Conservation (phyloP, 2,329 filamentous ascomycete genomes). For the Alternaria burnsii region DNA sequence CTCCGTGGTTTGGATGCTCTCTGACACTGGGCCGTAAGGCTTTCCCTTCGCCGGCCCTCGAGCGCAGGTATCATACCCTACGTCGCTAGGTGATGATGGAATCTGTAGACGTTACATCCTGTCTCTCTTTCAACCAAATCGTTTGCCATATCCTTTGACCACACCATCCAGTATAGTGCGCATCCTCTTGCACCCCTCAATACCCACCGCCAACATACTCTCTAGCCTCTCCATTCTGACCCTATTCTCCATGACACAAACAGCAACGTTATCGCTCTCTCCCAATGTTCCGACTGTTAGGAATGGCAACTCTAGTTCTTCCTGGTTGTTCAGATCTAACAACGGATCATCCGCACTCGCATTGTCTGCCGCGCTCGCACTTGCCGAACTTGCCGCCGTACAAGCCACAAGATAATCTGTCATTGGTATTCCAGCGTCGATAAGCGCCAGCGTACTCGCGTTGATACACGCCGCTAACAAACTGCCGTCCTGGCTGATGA, state of each 20-base stretch:
- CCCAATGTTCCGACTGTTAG: conserved; percentile 86
- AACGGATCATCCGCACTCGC: conserved; percentile 78
- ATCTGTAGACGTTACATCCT: background rate
- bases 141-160: conserved; percentile 59
- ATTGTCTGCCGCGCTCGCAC: conserved; percentile 59
- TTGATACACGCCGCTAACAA: conserved; percentile 91
- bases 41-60: background rate
- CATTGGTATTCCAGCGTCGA: conserved; percentile 97
- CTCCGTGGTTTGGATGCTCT: background rate
- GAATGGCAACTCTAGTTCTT: conserved; percentile 88
- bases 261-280: conserved; percentile 75
- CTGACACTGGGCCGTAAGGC: background rate
- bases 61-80: background rate
- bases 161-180: conserved; percentile 81
- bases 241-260: conserved; percentile 85
- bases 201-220: conserved; percentile 89
- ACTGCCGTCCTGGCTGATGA: conserved; percentile 89
- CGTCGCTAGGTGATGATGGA: background rate
- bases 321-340: conserved; percentile 78
- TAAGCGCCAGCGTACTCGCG: conserved; percentile 86
- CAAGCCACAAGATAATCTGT: conserved; percentile 88
- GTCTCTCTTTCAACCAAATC: conserved; percentile 35
- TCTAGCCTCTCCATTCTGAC: conserved; percentile 85
- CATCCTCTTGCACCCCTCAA: conserved; percentile 91
- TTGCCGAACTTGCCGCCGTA: conserved; percentile 80